Conservation (phyloP, 805 yeast species). For the Candida sithepensis region DNA sequence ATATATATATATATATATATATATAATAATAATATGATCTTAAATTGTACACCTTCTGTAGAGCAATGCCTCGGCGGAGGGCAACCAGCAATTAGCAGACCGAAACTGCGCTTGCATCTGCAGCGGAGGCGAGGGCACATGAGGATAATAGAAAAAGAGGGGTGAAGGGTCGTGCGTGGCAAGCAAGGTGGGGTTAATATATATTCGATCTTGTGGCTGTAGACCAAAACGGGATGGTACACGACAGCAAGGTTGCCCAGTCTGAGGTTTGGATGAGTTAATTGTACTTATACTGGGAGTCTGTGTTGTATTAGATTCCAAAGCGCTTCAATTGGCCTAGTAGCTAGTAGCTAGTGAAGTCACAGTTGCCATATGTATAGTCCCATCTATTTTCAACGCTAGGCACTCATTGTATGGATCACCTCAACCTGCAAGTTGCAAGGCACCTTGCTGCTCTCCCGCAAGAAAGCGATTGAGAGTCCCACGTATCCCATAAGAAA, state of each 20-base stretch:
- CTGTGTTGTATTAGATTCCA: background rate
- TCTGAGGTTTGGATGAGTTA: background rate
- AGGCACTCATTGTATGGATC: too few species aligned
- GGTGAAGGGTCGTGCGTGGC: conserved; percentile 1
- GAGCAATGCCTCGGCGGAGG: background rate
- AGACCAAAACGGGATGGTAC: background rate
- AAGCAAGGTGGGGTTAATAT: conserved; percentile 5
- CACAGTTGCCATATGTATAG: too few species aligned
- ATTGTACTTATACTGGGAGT: background rate
- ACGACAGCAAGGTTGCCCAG: background rate
- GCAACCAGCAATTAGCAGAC: background rate
- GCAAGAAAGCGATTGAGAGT: too few species aligned
- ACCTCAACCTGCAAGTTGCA: too few species aligned
- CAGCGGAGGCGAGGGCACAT: background rate
- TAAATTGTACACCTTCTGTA: too few species aligned
- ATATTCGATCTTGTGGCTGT: background rate
- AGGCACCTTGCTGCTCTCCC: too few species aligned
- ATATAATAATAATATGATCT: too few species aligned
- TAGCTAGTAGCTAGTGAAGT: too few species aligned
- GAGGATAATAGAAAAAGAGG: conserved; percentile 1
- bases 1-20: too few species aligned
- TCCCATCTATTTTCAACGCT: too few species aligned
- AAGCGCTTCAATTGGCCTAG: background rate
- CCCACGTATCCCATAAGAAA: too few species aligned
- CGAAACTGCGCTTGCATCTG: background rate